phyloP scores from a whole-genome alignment of 1,284 basidiomycete species.

The Hymenochaete sp. region DNA sequence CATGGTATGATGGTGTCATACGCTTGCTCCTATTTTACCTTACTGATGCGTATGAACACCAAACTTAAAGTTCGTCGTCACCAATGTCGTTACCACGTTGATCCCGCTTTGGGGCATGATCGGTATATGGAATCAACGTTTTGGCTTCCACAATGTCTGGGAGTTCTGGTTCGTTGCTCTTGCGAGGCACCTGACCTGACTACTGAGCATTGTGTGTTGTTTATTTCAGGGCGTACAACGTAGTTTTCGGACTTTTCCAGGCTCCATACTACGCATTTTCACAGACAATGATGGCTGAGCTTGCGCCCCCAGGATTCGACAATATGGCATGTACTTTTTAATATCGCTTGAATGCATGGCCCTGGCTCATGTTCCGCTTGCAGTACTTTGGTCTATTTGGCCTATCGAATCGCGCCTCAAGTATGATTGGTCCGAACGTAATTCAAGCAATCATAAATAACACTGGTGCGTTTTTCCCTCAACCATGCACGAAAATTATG shows the following conservation, averaged over 20 bases:
- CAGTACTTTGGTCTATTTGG: constrained; percentile 80
- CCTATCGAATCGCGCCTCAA: constrained; percentile 73
- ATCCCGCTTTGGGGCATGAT: constrained; percentile 85
- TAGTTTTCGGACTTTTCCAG: constrained; percentile 77
- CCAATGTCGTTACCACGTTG: constrained; percentile 66
- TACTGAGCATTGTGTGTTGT: background rate
- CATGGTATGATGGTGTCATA: constrained; percentile 42
- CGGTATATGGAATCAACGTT: constrained; percentile 68
- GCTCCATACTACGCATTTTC: constrained; percentile 82
- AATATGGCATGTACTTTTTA: constrained; percentile 54
- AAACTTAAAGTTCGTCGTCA: constrained; percentile 57
- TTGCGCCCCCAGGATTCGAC: constrained; percentile 74
- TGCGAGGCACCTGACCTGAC: background rate
- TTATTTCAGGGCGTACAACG: constrained; percentile 58
- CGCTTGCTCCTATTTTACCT: background rate
- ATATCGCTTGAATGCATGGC: background rate
- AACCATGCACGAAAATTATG: background rate
- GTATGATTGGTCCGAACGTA: constrained; percentile 72
- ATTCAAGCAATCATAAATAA: constrained; percentile 72
- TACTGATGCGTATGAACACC: no score
- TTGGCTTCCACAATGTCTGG: constrained; percentile 81
- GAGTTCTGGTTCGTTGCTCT: constrained; percentile 58
- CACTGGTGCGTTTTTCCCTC: constrained; percentile 24
- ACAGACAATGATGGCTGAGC: constrained; percentile 83
- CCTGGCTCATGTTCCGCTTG: background rate